Evolutionary conservation across 1,139 yeast species (phyloP).

Genomic region (Entelexis paramagnoliae): DNA sequence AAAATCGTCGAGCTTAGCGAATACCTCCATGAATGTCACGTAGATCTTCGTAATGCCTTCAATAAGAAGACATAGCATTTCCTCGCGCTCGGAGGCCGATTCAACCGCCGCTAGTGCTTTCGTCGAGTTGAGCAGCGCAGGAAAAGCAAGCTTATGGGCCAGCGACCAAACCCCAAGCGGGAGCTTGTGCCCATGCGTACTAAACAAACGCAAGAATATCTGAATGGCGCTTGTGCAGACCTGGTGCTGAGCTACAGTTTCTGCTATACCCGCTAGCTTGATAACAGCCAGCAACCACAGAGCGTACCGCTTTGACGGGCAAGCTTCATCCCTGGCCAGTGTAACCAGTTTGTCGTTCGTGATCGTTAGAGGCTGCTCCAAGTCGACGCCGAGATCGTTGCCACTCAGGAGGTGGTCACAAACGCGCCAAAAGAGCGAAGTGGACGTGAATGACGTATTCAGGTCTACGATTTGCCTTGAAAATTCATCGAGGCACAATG

Average conservation of each 20-base stretch:
- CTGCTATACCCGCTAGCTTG: constrained; percentile 47
- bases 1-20: constrained; percentile 27
- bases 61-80: constrained; percentile 47
- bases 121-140: constrained; percentile 28
- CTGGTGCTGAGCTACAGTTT: constrained; percentile 53
- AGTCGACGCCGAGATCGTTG: background rate
- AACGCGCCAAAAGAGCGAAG: constrained; percentile 83
- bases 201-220: constrained; percentile 74
- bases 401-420: constrained; percentile 56
- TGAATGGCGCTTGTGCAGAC: constrained; percentile 85
- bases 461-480: constrained; percentile 60
- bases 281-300: constrained; percentile 24
- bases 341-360: constrained; percentile 16
- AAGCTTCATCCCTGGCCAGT: constrained; percentile 16
- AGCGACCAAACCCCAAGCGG: constrained; percentile 35
- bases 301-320: constrained; percentile 17
- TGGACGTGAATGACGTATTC: constrained; percentile 81
- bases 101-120: constrained; percentile 14
- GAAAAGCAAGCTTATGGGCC: constrained; percentile 32
- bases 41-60: constrained; percentile 50
- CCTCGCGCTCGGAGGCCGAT: constrained; percentile 41
- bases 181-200: constrained; percentile 56
- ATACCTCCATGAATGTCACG: constrained; percentile 37
- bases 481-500: constrained; percentile 63
- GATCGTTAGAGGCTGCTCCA: constrained; percentile 3